Base-by-base conservation (phyloP, 2,329 filamentous ascomycete species). In the Aspergillus alliaceus region DNA sequence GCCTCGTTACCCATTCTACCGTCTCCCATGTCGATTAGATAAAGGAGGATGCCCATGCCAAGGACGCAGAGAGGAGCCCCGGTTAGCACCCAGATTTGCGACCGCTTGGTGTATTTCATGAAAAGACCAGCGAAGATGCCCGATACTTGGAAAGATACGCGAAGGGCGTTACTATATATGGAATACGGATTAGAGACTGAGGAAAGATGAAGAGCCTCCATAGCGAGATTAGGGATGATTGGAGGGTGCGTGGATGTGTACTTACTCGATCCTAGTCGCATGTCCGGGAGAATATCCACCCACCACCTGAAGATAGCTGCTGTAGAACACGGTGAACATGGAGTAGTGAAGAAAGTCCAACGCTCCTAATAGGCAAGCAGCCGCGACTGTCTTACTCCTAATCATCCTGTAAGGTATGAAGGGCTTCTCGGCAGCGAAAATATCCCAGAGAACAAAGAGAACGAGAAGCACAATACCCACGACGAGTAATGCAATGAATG, bases 361-460 rank as follows among this genome's bases (percentile, higher is more conserved):
- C 22, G 73, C 67, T 6, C 68, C 72, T 3, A 77, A 54, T 0
- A 72, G 31, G 31, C 75, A 77, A 0, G 75, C 76, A 0, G 72
- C 74, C 6, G 77, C 65, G 7, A 77, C 70, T 1, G 75, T 79
- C 11, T 69, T 66, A 54, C 76, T 72, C 14, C 51, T 64, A 51
- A 76, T 64, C 67, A 77, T 72, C 0, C 71, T 67, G 44, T 75
- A 73, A 0, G 76, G 75, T 15, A 79, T 67, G 12, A 78, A 76
- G 0, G 75, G 75, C 7, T 71, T 69, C 25, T 66, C 65, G 8
- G 76, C 75, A n/a, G 71, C 73, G 53, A 66, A 72, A 32, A 67
- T 60, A 32, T 77, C 75, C 74, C 75, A 78, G n/a, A 74, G 46
- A 9, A 72, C 57, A 42, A 77, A 75, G 2, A 58, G 54, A 1